phyloP scores from a whole-genome alignment of 306 rosid species.

The Trifolium fragiferum region DNA sequence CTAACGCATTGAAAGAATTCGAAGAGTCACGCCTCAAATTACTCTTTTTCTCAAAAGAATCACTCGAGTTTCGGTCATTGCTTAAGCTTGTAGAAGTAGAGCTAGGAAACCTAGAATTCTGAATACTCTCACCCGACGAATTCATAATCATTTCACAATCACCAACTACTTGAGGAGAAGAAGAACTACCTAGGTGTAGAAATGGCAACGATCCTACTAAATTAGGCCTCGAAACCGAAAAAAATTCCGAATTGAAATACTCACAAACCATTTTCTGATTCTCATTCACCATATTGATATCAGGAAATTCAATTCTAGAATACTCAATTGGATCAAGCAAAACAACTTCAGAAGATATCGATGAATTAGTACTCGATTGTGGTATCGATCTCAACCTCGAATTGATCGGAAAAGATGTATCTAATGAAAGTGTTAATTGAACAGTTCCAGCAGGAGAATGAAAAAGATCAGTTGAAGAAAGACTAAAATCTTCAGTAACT shows the following conservation, averaged over 20 bases:
- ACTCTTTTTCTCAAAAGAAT: constrained; percentile 62
- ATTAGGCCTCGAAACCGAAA: constrained; percentile 6
- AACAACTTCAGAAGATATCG: constrained; percentile 90
- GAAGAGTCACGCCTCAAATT: constrained; percentile 44
- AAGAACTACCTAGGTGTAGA: constrained; percentile 70
- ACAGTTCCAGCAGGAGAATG: constrained; percentile 96
- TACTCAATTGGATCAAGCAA: constrained; percentile 78
- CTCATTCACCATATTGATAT: constrained; percentile 31
- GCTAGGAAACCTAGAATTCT: constrained; percentile 66
- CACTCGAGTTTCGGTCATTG: constrained; percentile 69
- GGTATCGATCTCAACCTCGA: constrained; percentile 1
- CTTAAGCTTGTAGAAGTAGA: constrained; percentile 73
- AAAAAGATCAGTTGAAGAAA: constrained; percentile 93
- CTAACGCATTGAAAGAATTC: constrained; percentile 41
- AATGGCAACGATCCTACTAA: constrained; percentile 63
- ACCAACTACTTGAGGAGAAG: constrained; percentile 53
- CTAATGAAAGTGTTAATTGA: constrained; percentile 61
- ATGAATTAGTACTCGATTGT: constrained; percentile 54
- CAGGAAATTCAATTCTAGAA: constrained; percentile 88
- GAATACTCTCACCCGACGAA: constrained; percentile 60
- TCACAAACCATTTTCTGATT: constrained; percentile 69
- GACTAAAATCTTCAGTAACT: constrained; percentile 68
- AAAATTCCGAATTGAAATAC: constrained; percentile 56
- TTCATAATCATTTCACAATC: constrained; percentile 71
- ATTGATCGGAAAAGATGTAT: constrained; percentile 43